A percentile compares a stretch with the other conserved stretches of the same genome.
phyloP scores from a whole-genome alignment of 805 yeast genomes.

The Ogataea salicorniae region DNA sequence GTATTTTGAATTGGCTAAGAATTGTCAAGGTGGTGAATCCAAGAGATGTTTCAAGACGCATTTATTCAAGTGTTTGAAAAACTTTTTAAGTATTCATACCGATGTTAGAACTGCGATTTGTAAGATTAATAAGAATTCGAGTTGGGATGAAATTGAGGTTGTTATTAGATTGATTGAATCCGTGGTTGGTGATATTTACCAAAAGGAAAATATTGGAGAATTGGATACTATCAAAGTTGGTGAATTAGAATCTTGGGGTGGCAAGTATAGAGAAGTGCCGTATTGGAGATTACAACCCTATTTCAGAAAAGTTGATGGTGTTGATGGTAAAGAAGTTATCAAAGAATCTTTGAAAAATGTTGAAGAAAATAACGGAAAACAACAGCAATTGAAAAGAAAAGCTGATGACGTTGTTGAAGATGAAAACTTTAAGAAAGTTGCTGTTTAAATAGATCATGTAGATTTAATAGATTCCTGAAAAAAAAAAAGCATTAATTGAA shows the following conservation, averaged over 20 bases:
- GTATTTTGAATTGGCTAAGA: conserved; percentile 76
- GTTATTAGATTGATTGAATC: conserved; percentile 64
- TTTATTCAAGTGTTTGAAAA: conserved; percentile 77
- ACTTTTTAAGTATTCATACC: conserved; percentile 71
- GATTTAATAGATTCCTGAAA: no score
- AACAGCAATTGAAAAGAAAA: conserved; percentile 8
- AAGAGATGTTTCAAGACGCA: conserved; percentile 86
- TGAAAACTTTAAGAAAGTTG: background rate
- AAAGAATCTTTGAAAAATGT: conserved; percentile 18
- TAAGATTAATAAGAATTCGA: conserved; percentile 31
- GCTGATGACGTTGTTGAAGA: conserved; percentile 1
- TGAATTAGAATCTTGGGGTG: conserved; percentile 65
- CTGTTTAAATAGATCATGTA: background rate
- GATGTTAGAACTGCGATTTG: conserved; percentile 77
- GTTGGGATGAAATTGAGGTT: conserved; percentile 42
- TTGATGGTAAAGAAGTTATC: conserved; percentile 40
- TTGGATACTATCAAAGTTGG: conserved; percentile 55
- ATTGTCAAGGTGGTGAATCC: conserved; percentile 64
- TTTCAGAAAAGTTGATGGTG: conserved; percentile 85
- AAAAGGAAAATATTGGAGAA: conserved; percentile 45
- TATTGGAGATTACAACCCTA: conserved; percentile 97
- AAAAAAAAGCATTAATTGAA: no score
- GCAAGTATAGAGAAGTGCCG: conserved; percentile 73
- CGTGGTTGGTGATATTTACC: conserved; percentile 53
- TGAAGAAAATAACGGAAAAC: conserved; percentile 9